phyloP scores from a whole-genome alignment of 495 filamentous ascomycete species.

The Penicillium bialowiezense region DNA sequence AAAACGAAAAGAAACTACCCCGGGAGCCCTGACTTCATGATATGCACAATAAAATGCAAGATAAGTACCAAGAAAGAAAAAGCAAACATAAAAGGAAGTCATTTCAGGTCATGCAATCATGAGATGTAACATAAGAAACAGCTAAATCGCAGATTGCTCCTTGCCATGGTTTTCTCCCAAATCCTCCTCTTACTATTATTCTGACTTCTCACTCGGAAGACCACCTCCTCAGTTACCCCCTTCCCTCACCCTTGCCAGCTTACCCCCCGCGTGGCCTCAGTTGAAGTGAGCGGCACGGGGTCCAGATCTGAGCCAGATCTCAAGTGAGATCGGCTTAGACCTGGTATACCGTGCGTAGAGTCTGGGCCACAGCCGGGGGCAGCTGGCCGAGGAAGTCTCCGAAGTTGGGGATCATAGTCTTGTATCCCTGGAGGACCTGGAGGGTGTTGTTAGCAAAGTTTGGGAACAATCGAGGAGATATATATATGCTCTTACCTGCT shows the following conservation, averaged over 20 bases:
- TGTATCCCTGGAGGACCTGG: conserved; percentile 79
- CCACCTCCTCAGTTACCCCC: background rate
- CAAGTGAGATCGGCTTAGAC: conserved; percentile 21
- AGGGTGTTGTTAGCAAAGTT: conserved; percentile 1
- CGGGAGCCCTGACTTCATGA: conserved; percentile 5
- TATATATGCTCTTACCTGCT: conserved; percentile 37
- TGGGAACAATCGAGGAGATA: no score
- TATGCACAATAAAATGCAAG: conserved; percentile 4
- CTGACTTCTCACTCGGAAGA: background rate
- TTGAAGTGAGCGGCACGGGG: background rate
- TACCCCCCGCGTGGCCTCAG: background rate
- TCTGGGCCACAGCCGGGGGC: conserved; percentile 58
- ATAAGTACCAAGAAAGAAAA: conserved; percentile 8
- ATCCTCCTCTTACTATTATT: conserved; percentile 7
- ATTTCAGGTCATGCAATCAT: conserved; percentile 7
- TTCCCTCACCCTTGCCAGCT: background rate
- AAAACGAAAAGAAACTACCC: conserved; percentile 12
- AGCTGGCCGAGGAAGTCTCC: conserved; percentile 72
- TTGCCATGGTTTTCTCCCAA: conserved; percentile 3
- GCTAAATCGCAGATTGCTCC: conserved; percentile 8
- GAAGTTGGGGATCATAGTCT: conserved; percentile 81
- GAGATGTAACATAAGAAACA: conserved; percentile 8
- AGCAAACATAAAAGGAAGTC: conserved; percentile 1
- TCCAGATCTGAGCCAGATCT: background rate
- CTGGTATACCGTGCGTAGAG: conserved; percentile 45